Evolutionary conservation across 1,284 basidiomycete species (phyloP).

Genomic region (Gomphus bonarii): DNA sequence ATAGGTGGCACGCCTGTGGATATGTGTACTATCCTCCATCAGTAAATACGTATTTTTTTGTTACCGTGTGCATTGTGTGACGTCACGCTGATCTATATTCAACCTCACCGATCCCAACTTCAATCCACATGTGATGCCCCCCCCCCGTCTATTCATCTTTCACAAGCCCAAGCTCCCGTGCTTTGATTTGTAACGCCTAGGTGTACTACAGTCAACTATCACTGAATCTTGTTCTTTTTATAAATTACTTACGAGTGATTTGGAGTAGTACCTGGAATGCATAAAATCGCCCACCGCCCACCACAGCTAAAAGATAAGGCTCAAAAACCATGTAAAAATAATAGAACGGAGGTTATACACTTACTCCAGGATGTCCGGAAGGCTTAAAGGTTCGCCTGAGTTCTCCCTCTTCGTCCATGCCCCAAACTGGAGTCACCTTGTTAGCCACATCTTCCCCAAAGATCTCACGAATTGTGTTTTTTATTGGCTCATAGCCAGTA

Average conservation of each 20-base stretch:
- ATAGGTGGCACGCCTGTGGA: no score
- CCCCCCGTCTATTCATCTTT: conserved; percentile 3
- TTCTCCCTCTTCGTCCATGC: conserved; percentile 20
- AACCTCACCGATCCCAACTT: no score
- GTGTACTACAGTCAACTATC: not conserved
- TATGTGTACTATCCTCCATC: no score
- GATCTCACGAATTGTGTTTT: conserved; percentile 12
- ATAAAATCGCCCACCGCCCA: conserved; percentile 26
- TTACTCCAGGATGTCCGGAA: conserved; percentile 26
- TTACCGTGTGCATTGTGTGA: no score
- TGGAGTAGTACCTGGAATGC: conserved; percentile 24
- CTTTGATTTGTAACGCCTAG: conserved; percentile 25
- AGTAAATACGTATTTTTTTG: no score
- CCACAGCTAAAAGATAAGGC: conserved; percentile 22
- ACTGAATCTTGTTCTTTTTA: not conserved
- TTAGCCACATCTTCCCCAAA: conserved; percentile 21
- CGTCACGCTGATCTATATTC: no score
- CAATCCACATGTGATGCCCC: no score
- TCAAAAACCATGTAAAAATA: not conserved
- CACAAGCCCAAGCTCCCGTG: conserved; percentile 22
- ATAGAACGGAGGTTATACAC: not conserved
- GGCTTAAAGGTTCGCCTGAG: conserved; percentile 18
- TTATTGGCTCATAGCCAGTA: conserved; percentile 21
- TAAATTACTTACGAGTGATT: conserved; percentile 22
- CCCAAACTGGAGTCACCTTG: conserved; percentile 17